These are phyloP conservation scores for Aureobasidium namibiae DNA, from an alignment of 2,329 filamentous ascomycete species.

Conservation along the genomic window DNA sequence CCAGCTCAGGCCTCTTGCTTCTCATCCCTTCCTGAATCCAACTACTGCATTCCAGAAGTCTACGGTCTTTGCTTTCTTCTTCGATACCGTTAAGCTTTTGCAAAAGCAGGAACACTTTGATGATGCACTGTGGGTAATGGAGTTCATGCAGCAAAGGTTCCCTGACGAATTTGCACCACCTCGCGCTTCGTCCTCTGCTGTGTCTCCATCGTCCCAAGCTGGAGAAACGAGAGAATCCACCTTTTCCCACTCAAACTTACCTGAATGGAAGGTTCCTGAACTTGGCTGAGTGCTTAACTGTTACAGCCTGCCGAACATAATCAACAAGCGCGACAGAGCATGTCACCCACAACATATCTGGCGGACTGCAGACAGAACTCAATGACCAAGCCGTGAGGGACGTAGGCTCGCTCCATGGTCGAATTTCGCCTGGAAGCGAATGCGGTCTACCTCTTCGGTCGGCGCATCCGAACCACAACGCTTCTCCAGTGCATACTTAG, in stretches of 20 bases:
- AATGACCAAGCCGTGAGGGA: background rate
- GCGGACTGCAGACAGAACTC: background rate
- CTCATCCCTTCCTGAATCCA: constrained; percentile 1
- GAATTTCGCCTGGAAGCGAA: background rate
- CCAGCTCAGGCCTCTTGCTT: background rate
- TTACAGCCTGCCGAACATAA: background rate
- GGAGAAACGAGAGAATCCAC: background rate
- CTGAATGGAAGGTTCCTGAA: constrained; percentile 8
- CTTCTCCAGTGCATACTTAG: too few species aligned
- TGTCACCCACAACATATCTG: background rate
- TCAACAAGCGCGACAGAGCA: background rate
- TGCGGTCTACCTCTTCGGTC: too few species aligned
- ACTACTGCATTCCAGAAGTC: background rate
- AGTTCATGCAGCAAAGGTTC: constrained; percentile 14
- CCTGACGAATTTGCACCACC: background rate
- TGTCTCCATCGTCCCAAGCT: background rate
- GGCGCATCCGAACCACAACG: too few species aligned
- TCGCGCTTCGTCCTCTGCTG: background rate
- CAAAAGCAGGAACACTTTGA: constrained; percentile 10
- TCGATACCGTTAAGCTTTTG: constrained; percentile 13
- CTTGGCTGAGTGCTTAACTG: background rate
- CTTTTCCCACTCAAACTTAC: background rate
- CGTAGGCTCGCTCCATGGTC: background rate
- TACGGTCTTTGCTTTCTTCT: constrained; percentile 11
- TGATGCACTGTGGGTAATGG: constrained; percentile 16